phyloP scores from a whole-genome alignment of 2,329 filamentous ascomycete genomes.

The Aspergillus oerlinghausenensis region DNA sequence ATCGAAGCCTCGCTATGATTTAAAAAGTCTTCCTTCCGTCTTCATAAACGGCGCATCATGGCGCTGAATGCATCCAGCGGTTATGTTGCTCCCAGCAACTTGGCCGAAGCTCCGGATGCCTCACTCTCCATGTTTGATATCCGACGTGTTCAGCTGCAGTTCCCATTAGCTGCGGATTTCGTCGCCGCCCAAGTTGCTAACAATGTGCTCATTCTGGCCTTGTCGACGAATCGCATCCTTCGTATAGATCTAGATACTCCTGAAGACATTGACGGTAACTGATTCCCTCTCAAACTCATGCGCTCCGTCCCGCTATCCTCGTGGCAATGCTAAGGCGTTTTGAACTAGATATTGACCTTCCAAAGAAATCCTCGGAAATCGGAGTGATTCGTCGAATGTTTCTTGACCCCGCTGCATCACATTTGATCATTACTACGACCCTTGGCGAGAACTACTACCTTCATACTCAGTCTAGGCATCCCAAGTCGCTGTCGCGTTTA shows the following conservation, averaged over 20 bases:
- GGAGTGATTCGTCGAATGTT: constrained; percentile 95
- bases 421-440: constrained; percentile 85
- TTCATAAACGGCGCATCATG: constrained; percentile 49
- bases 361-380: constrained; percentile 84
- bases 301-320: background rate
- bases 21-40: constrained; percentile 10
- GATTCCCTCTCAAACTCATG: background rate
- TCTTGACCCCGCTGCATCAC: constrained; percentile 92
- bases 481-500: constrained; percentile 73
- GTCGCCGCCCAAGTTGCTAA: constrained; percentile 96
- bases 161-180: constrained; percentile 91
- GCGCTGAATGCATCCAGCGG: constrained; percentile 67
- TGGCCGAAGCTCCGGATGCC: constrained; percentile 56
- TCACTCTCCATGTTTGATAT: constrained; percentile 89
- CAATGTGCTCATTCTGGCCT: constrained; percentile 87
- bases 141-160: constrained; percentile 86
- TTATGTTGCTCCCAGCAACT: constrained; percentile 64
- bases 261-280: constrained; percentile 83
- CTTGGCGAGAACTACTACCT: constrained; percentile 97
- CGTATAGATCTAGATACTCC: constrained; percentile 91
- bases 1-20: constrained; percentile 24
- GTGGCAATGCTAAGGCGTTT: constrained; percentile 14
- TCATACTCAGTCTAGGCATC: constrained; percentile 87
- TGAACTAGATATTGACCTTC: constrained; percentile 84
- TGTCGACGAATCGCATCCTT: constrained; percentile 87